phyloP scores from a whole-genome alignment of 179 eudicot species.

The Silene noctiflora region DNA sequence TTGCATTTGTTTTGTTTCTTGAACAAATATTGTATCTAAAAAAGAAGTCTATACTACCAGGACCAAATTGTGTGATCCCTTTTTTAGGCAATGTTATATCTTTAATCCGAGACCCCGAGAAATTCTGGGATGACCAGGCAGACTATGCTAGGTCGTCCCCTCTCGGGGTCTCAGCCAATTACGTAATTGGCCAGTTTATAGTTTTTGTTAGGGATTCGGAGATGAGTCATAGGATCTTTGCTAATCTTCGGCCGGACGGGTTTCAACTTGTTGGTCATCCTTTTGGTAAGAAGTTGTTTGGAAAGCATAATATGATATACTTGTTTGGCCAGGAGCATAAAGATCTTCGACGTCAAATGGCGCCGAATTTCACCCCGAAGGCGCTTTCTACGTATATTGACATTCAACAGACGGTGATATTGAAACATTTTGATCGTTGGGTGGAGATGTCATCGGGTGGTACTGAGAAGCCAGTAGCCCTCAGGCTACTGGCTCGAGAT shows the following conservation, averaged over 20 bases:
- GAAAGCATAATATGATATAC: slow-evolving; percentile 73
- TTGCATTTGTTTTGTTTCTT: slow-evolving; percentile 32
- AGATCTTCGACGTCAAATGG: slow-evolving; percentile 71
- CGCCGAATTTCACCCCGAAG: slow-evolving; percentile 74
- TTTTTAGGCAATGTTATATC: slow-evolving; percentile 61
- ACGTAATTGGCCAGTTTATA: slow-evolving; percentile 52
- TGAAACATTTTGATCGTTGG: slow-evolving; percentile 50
- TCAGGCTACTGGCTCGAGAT: slow-evolving; percentile 55
- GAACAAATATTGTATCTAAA: slow-evolving; percentile 56
- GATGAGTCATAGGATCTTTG: slow-evolving; percentile 62
- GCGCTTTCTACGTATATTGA: slow-evolving; percentile 56
- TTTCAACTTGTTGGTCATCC: slow-evolving; percentile 90
- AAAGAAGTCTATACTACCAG: slow-evolving; percentile 56
- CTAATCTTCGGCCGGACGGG: slow-evolving; percentile 70
- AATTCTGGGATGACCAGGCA: slow-evolving; percentile 68
- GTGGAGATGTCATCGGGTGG: background rate
- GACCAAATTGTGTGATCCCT: slow-evolving; percentile 59
- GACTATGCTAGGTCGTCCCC: slow-evolving; percentile 46
- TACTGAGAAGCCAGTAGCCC: slow-evolving; percentile 27
- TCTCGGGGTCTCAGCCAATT: slow-evolving; percentile 63
- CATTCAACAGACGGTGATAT: slow-evolving; percentile 51
- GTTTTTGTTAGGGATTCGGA: slow-evolving; percentile 55
- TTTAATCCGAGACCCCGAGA: slow-evolving; percentile 51
- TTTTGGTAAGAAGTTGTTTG: slow-evolving; percentile 78
- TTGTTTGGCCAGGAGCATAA: slow-evolving; percentile 82